phyloP scores from a whole-genome alignment of 768 basidiomycete genomes.

The Tylopilus vinaceipallidus region DNA sequence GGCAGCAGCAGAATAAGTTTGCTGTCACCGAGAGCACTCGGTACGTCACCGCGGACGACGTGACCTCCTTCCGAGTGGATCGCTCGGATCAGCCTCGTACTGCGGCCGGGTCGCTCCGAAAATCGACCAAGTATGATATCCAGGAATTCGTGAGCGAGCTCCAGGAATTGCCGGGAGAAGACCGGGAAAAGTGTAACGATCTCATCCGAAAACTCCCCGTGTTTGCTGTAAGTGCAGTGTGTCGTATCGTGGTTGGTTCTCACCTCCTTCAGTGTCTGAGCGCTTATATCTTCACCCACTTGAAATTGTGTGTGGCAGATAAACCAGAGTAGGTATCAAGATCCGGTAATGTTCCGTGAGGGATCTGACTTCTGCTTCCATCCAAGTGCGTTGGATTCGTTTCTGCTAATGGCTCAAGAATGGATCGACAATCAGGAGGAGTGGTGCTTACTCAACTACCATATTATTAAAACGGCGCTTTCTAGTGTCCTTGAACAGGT shows the following conservation, averaged over 20 bases:
- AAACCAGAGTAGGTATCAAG: slow-evolving; percentile 12
- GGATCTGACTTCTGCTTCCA: background rate
- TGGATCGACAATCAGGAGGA: slow-evolving; percentile 20
- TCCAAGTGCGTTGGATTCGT: slow-evolving; percentile 18
- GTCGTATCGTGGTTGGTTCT: background rate
- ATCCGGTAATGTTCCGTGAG: background rate
- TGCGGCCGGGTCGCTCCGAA: slow-evolving; percentile 17
- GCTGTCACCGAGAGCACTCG: slow-evolving; percentile 2
- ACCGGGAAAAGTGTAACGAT: slow-evolving; percentile 17
- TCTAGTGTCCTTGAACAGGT: slow-evolving; percentile 13
- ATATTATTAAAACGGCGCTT: slow-evolving; percentile 16
- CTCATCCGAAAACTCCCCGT: slow-evolving; percentile 19
- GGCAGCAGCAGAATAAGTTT: slow-evolving; percentile 15
- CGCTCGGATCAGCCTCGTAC: slow-evolving; percentile 25
- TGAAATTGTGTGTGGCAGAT: slow-evolving; percentile 22
- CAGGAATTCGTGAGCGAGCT: slow-evolving; percentile 19
- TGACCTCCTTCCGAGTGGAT: slow-evolving; percentile 22
- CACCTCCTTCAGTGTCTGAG: slow-evolving; percentile 16
- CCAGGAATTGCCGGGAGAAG: slow-evolving; percentile 7
- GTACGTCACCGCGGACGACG: slow-evolving; percentile 24
- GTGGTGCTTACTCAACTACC: slow-evolving; percentile 27
- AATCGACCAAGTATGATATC: slow-evolving; percentile 22
- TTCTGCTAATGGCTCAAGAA: slow-evolving; percentile 13
- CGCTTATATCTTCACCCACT: slow-evolving; percentile 25
- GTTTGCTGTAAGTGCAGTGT: slow-evolving; percentile 17